Conservation (phyloP, 2,329 filamentous ascomycete genomes). For the Madurella mycetomatis region DNA sequence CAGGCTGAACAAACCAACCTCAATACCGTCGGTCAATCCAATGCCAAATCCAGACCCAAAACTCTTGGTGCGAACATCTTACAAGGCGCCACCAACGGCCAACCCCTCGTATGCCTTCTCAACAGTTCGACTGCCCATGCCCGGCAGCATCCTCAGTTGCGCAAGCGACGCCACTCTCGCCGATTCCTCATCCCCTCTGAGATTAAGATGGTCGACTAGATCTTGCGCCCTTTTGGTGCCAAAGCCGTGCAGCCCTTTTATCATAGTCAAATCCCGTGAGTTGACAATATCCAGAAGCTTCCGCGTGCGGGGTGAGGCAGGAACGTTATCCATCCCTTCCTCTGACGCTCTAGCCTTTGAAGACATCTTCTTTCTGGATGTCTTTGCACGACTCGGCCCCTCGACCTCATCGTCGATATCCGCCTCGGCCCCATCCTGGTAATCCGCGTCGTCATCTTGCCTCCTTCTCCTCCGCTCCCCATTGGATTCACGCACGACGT, state of each 20-base stretch:
- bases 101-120: constrained; percentile 54
- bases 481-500: background rate
- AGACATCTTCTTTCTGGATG: constrained; percentile 4
- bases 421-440: constrained; percentile 38
- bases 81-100: constrained; percentile 3
- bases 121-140: constrained; percentile 53
- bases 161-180: constrained; percentile 44
- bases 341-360: constrained; percentile 6
- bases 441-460: constrained; percentile 38
- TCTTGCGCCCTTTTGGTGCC: constrained; percentile 67
- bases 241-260: constrained; percentile 64
- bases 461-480: constrained; percentile 15
- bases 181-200: constrained; percentile 36
- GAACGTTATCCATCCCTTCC: background rate
- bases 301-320: constrained; percentile 48
- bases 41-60: background rate
- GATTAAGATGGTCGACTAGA: constrained; percentile 52
- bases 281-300: constrained; percentile 68
- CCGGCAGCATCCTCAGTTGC: constrained; percentile 51
- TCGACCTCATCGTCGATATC: constrained; percentile 34
- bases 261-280: constrained; percentile 61
- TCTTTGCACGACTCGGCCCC: constrained; percentile 19
- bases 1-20: background rate
- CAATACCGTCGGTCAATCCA: background rate
- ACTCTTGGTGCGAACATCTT: background rate